Evolutionary conservation across 345 rosid species (phyloP).

Genomic region (Draba incana): DNA sequence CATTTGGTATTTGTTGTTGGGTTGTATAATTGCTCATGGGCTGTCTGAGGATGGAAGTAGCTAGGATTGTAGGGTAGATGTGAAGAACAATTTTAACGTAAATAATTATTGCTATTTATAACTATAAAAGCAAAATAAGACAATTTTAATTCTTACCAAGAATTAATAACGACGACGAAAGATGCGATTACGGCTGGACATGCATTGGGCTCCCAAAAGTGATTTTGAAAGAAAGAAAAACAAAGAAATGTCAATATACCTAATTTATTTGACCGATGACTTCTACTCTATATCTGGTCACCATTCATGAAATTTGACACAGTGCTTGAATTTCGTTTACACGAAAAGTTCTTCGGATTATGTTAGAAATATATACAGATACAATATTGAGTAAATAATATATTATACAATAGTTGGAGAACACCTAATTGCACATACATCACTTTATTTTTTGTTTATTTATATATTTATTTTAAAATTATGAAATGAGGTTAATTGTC

Average conservation of each 20-base stretch:
- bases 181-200: slow-evolving; percentile 39
- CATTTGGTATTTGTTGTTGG: slow-evolving; percentile 25
- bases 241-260: slow-evolving; percentile 29
- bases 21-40: slow-evolving; percentile 37
- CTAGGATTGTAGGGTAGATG: slow-evolving; percentile 41
- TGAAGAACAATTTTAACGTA: slow-evolving; percentile 29
- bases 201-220: slow-evolving; percentile 15
- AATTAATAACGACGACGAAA: slow-evolving; percentile 34
- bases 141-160: slow-evolving; percentile 22
- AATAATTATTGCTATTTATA: background rate
- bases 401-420: background rate
- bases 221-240: background rate
- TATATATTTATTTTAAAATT: background rate
- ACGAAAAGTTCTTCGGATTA: slow-evolving; percentile 14
- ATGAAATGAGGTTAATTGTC: background rate
- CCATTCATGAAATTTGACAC: slow-evolving; percentile 32
- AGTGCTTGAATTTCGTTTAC: slow-evolving; percentile 25
- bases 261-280: slow-evolving; percentile 42
- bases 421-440: background rate
- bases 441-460: background rate
- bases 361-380: background rate
- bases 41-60: slow-evolving; percentile 34
- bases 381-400: no score
- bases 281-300: slow-evolving; percentile 23
- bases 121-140: slow-evolving; percentile 14